Conservation (phyloP, 1,284 basidiomycete genomes). For the Cryptococcus jaspeensis region DNA sequence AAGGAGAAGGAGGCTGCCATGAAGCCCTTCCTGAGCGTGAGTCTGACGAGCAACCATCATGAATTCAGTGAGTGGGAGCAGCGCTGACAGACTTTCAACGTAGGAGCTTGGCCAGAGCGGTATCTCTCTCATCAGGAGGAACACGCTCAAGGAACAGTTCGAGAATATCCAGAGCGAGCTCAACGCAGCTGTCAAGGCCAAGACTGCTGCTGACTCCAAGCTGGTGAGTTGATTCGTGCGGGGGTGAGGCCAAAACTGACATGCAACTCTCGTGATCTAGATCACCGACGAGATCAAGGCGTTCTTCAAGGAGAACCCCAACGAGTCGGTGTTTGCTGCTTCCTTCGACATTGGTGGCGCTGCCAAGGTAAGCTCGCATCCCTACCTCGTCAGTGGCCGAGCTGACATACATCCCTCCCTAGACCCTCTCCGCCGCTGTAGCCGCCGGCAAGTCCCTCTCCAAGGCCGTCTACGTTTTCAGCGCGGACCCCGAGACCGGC, state of each 20-base stretch:
- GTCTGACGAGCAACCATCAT: too few relatives aligned
- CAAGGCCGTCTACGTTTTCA: conserved; percentile 88
- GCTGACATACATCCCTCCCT: not conserved
- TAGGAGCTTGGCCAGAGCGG: conserved; percentile 87
- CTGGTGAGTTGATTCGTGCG: conserved; percentile 56
- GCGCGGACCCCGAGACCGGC: conserved; percentile 63
- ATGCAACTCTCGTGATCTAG: conserved; percentile 50
- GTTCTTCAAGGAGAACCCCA: conserved; percentile 74
- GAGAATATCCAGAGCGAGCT: conserved; percentile 73
- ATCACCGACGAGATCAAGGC: conserved; percentile 67
- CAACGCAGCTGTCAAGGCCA: conserved; percentile 81
- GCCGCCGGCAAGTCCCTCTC: conserved; percentile 70
- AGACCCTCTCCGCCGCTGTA: conserved; percentile 59
- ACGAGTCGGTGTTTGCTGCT: conserved; percentile 67
- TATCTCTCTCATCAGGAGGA: conserved; percentile 82
- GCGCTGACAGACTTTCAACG: not conserved
- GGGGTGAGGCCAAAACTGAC: conserved; percentile 1
- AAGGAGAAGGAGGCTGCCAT: conserved; percentile 81
- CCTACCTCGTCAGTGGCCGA: not conserved
- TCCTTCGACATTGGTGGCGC: conserved; percentile 70
- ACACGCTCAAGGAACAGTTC: conserved; percentile 73
- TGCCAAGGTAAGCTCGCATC: conserved; percentile 61
- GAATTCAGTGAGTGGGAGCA: not conserved
- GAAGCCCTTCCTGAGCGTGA: conserved; percentile 74
- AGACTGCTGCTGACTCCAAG: conserved; percentile 74